Percentiles rank a stretch among this genome's conserved stretches.
These are phyloP conservation scores for Arxiozyma slooffiae DNA, from an alignment of 1,139 yeast genomes.

Conservation along the genomic window DNA sequence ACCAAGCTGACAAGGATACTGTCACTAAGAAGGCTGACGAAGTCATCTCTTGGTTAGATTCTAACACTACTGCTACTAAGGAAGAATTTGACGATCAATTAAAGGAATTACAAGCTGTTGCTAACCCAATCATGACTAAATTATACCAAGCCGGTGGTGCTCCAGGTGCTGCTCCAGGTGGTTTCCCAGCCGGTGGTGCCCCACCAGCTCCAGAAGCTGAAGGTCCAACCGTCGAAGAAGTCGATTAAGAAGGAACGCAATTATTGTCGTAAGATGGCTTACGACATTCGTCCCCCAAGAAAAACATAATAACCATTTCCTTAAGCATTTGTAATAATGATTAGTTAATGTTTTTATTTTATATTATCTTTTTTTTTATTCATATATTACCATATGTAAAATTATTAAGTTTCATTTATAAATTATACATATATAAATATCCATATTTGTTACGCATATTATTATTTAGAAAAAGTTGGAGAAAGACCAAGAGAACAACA, in stretches of 20 bases:
- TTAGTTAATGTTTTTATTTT: neutral
- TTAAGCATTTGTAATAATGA: neutral
- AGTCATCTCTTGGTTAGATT: conserved; percentile 80
- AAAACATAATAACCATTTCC: neutral
- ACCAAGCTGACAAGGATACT: conserved; percentile 66
- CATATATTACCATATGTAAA: neutral
- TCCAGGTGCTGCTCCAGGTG: conserved; percentile 61
- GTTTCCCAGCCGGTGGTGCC: conserved; percentile 53
- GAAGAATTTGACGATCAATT: conserved; percentile 84
- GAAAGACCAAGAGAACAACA: no score
- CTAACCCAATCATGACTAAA: conserved; percentile 90
- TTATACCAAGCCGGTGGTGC: conserved; percentile 74
- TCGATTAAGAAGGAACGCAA: conserved; percentile 54
- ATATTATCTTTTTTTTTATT: no score
- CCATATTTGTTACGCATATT: no score
- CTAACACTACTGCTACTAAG: conserved; percentile 75
- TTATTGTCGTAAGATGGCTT: neutral
- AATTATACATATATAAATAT: neutral
- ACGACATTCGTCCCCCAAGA: neutral
- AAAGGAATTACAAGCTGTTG: conserved; percentile 87
- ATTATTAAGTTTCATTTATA: neutral
- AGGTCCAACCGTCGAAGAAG: conserved; percentile 93
- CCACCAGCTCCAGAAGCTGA: conserved; percentile 61
- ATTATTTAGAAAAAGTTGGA: no score
- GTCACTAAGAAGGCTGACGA: conserved; percentile 79